Evolutionary conservation across 768 basidiomycete genomes (phyloP), one percentile per base, ranked within the genome.

Genomic region (Lentinula detonsa): DNA sequence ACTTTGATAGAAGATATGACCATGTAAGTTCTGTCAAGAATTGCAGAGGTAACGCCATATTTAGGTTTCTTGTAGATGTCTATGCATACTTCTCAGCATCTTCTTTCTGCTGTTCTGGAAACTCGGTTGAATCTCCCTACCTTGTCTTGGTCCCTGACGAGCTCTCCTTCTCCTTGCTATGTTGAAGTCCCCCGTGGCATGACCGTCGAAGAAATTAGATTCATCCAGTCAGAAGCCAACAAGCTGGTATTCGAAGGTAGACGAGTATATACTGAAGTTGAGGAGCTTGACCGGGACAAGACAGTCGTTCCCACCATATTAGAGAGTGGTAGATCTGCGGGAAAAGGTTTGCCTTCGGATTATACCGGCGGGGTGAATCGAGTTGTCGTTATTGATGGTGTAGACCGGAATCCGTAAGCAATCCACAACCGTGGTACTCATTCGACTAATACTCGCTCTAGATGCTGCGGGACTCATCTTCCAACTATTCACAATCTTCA

Each of bases 381-480:
- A n/a, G 85, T 90, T 9, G 84, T 95, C 35, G 78, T 88, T 31
- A 95, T 97, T 57, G 90, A 93, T 56, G 86, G 85, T 11, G 76
- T 93, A 4, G 93, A 95, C 70, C 81, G 87, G 45, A 91, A 87
- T 69, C 88, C 88, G 85, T 91, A 73, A 67, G 88, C 34, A 31
- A 23, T 15, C 31, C 13, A 33, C 48, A 69, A 10, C 13, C 52
- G 42, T 2, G 13, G 51, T 39, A 65, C 40, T 64, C 51, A 57
- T 72, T 65, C 55, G 21, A 57, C 9, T 10, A n/a, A 39, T 56
- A 16, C 23, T 58, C 40, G 13, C 15, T 64, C 56, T 62, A 90
- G 88, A 58, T 92, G 92, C 72, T 90, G 89, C 60, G 89, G 91
- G 10, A 92, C 93, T 15, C 95, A 97, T 71, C 79, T 88, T 57